Evolutionary conservation across 2,329 filamentous ascomycete species (phyloP).

Genomic region (Neopestalotiopsis clavispora): DNA sequence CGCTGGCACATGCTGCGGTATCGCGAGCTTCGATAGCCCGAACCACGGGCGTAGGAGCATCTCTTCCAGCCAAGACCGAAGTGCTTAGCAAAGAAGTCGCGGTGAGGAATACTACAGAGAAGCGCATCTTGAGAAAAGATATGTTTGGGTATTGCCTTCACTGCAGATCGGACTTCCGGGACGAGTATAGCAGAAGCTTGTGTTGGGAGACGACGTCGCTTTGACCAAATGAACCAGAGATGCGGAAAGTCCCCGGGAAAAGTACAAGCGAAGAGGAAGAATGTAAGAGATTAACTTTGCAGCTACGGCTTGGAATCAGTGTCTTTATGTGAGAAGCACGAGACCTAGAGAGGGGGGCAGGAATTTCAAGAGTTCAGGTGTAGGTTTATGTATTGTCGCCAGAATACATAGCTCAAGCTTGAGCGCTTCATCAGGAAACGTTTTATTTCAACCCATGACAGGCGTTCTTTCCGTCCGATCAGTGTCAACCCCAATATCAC

Average conservation of each 20-base stretch:
- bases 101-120: background rate
- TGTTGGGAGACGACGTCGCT: too few species aligned
- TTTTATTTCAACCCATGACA: too few species aligned
- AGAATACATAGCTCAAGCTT: too few species aligned
- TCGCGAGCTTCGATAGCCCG: slow-evolving; percentile 5
- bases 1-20: background rate
- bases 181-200: too few species aligned
- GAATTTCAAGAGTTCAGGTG: too few species aligned
- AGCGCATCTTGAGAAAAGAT: background rate
- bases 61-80: background rate
- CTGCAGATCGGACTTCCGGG: too few species aligned
- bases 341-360: too few species aligned
- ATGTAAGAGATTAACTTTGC: background rate
- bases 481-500: too few species aligned
- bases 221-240: background rate
- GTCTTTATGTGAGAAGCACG: background rate
- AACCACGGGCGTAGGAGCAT: background rate
- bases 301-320: background rate
- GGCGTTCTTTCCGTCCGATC: too few species aligned
- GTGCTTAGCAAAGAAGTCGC: background rate
- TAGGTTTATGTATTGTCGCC: too few species aligned
- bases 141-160: too few species aligned
- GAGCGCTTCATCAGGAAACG: too few species aligned
- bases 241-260: background rate
- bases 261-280: background rate